Evolutionary conservation across 2,329 filamentous ascomycete genomes (phyloP), one percentile per base, ranked within the genome.

Genomic region (Pseudogymnoascus sp.): DNA sequence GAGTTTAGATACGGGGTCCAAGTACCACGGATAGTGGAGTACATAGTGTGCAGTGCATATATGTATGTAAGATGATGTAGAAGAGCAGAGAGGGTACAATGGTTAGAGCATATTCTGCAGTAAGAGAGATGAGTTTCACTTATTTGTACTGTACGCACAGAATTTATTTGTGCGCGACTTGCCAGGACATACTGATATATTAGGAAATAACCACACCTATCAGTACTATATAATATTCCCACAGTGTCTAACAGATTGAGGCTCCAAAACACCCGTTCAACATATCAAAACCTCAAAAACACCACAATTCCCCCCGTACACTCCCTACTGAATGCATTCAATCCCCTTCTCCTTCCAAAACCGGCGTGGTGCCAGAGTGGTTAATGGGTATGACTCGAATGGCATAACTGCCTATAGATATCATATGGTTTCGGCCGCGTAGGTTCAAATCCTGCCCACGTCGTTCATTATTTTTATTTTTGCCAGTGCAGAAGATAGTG

Each of bases 351-450:
- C 21, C 21, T 21, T 21, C 21, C 21, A 21, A 21, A 21, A 5
- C 58, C 55, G 68, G 64, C 66, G 60, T 62, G 61, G 60, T 71
- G 68, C 69, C 69, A 71, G 69, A 70, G 69, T 70, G 69, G 69
- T 70, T 71, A 71, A 71, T 71, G 69, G 69, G 69, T 70, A 70
- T 70, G 68, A 71, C 69, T 71, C 69, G 68, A 71, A 71, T 52
- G 25, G 59, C 37, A 36, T 13, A 9, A 18, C n/a, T 9, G 25
- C 27, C 18, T 36, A 59, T 63, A 68, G 69, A 69, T 66, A 71
- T 71, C 69, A 70, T 70, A 71, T 71, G 69, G 67, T 65, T 71
- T 71, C 69, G 69, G 69, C 68, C 69, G 69, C 70, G 69, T 67
- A 72, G 69, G 70, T 72, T 72, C 70, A 71, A 72, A 70, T 72